Percentiles rank a stretch among this genome's conserved stretches.
Evolutionary conservation across 2,329 filamentous ascomycete species (phyloP).

Genomic region (Aureobasidium leucospermi): DNA sequence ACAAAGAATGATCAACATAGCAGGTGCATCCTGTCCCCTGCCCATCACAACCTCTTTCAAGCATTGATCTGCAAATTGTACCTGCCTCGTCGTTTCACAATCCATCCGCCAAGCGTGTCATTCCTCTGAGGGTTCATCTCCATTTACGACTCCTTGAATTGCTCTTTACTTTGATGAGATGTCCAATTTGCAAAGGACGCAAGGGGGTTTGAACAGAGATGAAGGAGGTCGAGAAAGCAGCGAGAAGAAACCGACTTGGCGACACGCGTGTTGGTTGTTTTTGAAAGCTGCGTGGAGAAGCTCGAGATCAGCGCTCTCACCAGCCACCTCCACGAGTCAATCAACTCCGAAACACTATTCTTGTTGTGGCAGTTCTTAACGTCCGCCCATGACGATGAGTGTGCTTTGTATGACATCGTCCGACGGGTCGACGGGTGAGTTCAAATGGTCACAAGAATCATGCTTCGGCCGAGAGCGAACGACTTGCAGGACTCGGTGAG

Average conservation of each 20-base stretch:
- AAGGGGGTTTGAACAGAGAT: neutral
- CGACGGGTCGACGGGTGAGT: neutral
- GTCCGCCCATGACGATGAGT: neutral
- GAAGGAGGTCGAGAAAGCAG: neutral
- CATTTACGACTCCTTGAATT: neutral
- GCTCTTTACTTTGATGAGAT: neutral
- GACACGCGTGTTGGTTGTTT: neutral
- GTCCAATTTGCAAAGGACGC: neutral
- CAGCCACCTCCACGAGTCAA: neutral
- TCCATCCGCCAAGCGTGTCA: neutral
- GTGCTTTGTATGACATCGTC: neutral
- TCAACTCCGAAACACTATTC: neutral
- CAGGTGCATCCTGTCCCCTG: neutral
- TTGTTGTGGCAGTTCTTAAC: neutral
- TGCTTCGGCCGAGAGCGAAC: neutral
- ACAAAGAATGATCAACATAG: neutral
- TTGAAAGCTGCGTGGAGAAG: neutral
- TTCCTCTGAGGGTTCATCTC: neutral
- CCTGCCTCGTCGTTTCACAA: conserved; percentile 2
- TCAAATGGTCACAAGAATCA: neutral
- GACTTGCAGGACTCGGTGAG: no score
- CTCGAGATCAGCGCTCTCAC: neutral
- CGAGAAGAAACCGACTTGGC: conserved; percentile 7
- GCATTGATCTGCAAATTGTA: neutral
- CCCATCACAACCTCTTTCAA: conserved; percentile 3